These are phyloP conservation scores for Didymella lethalis DNA, from an alignment of 2,329 filamentous ascomycete species.

Conservation along the genomic window DNA sequence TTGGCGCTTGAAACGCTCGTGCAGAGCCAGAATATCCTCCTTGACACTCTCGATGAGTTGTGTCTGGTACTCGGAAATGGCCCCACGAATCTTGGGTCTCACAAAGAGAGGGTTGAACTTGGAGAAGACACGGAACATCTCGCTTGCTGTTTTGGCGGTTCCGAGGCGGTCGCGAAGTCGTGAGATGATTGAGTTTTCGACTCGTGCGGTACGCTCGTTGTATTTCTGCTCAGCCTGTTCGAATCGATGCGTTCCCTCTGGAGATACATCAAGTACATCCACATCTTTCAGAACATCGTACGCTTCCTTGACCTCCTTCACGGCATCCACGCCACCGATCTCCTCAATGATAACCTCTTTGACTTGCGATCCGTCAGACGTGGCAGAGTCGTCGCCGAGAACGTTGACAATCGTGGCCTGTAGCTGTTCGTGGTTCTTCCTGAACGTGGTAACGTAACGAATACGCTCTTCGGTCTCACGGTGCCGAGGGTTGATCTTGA, in stretches of 20 bases:
- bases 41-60: slow-evolving; percentile 99
- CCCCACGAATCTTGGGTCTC: slow-evolving; percentile 96
- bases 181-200: slow-evolving; percentile 99
- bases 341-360: slow-evolving; percentile 77
- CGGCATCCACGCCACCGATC: slow-evolving; percentile 95
- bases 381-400: slow-evolving; percentile 69
- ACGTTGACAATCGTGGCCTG: slow-evolving; percentile 96
- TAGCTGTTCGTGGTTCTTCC: slow-evolving; percentile 96
- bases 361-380: slow-evolving; percentile 53
- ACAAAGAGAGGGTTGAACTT: slow-evolving; percentile 99
- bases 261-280: slow-evolving; percentile 89
- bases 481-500: slow-evolving; percentile 91
- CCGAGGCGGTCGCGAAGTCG: slow-evolving; percentile 89
- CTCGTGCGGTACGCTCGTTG: slow-evolving; percentile 94
- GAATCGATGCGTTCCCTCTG: slow-evolving; percentile 90
- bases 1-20: slow-evolving; percentile 98
- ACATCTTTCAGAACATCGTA: slow-evolving; percentile 95
- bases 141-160: slow-evolving; percentile 95
- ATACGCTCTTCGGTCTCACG: slow-evolving; percentile 87
- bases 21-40: slow-evolving; percentile 88
- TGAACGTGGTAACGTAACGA: slow-evolving; percentile 92
- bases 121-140: slow-evolving; percentile 99
- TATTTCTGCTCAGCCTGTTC: slow-evolving; percentile 94
- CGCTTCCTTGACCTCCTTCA: slow-evolving; percentile 93
- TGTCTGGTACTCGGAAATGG: slow-evolving; percentile 97